A percentile compares a stretch with the other conserved stretches of the same genome.
phyloP scores from a whole-genome alignment of 768 basidiomycete genomes.

The Lactarius deliciosus region DNA sequence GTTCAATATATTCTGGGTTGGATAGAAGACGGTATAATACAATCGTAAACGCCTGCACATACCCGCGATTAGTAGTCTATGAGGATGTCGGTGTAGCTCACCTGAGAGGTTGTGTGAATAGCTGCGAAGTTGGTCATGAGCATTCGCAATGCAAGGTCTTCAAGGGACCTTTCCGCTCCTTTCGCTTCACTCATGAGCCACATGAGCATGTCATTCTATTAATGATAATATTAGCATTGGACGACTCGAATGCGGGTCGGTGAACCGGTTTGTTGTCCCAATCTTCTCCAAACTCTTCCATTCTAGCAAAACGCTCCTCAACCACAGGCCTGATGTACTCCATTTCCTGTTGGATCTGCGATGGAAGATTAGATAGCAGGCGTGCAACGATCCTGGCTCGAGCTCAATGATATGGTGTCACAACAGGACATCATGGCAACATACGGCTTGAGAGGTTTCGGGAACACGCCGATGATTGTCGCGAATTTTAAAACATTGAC shows the following conservation, averaged over 20 bases:
- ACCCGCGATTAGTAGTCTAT: neutral
- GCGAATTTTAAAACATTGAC: neutral
- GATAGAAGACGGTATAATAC: constrained; percentile 32
- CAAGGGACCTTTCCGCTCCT: constrained; percentile 35
- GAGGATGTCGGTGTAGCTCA: constrained; percentile 4
- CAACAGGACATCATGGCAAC: neutral
- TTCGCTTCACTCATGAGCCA: constrained; percentile 42
- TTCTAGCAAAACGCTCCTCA: constrained; percentile 1
- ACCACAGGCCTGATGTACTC: constrained; percentile 10
- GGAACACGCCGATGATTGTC: neutral
- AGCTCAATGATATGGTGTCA: neutral
- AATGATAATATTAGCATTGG: neutral
- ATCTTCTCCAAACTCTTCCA: constrained; percentile 5
- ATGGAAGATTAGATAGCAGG: constrained; percentile 1
- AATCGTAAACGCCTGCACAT: constrained; percentile 7
- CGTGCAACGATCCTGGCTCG: neutral
- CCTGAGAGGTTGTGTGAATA: constrained; percentile 40
- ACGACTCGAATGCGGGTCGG: neutral
- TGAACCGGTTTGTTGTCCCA: constrained; percentile 18
- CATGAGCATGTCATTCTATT: constrained; percentile 42
- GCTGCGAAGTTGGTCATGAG: constrained; percentile 42
- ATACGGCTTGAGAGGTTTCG: neutral
- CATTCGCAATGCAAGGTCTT: constrained; percentile 35
- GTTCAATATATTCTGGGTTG: constrained; percentile 31
- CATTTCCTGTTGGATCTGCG: neutral